Base-by-base conservation (phyloP, 352 stramenopile species). In the Phytophthora podocarpi region DNA sequence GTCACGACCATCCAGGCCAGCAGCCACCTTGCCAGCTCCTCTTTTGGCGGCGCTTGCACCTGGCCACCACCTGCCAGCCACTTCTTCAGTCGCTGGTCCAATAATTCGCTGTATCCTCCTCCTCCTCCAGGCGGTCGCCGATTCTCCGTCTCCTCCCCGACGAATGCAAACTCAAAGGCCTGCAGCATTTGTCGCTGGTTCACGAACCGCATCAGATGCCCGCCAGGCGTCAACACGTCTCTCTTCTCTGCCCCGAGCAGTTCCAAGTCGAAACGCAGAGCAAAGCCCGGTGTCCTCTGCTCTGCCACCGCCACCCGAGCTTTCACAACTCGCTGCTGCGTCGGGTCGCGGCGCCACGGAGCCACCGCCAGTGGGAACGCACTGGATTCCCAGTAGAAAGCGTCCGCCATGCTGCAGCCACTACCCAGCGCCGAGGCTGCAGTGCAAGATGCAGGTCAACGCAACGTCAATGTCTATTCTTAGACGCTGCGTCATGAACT, bases 21-120 rank as follows among this genome's bases (percentile, higher is more conserved):
- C 53, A 92, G 59, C 80, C 83, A 92, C 23, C 51, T 42, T 11
- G 69, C 69, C 28, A 88, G 69, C 26, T 90, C 70, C 27, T 86
- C 68, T 31, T 73, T 76, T 13, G 68, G 54, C 5, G 79, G 83
- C 5, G 80, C 26, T 20, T 50, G 40, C 27, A 64, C 40, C 4
- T 64, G 54, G 11, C 57, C 56, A 13, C 53, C 58, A 5, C 45
- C 53, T 31, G 54, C 59, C 64, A 90, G 49, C 66, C 67, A 75
- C 5, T 49, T 41, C 16, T 74, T 67, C 42, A 89, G 51, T 1
- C 39, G 9, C 27, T 6, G n/a, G 16, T 68, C 55, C 39, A 67
- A 35, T 15, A 34, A 52, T 39, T 58, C 63, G 23, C 57, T 18
- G 42, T 52, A 39, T 9, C 8, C 21, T 31, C n/a, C 30, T 21